Conservation (phyloP, 1,284 basidiomycete genomes). For the Vanrija sp. region DNA sequence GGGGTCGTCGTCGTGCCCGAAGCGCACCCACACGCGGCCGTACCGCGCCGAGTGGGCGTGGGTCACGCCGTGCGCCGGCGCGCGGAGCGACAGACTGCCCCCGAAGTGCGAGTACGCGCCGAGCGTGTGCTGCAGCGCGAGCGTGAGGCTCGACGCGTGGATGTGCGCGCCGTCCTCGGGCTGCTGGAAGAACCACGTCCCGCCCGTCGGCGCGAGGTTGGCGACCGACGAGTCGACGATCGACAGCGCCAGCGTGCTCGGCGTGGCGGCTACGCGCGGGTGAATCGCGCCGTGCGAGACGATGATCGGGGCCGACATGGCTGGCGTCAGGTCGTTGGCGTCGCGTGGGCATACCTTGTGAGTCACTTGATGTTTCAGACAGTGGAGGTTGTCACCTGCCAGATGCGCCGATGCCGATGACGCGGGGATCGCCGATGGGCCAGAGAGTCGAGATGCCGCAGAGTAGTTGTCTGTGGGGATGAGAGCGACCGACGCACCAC, state of each 20-base stretch:
- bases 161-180: neutral
- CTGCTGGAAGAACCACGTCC: neutral
- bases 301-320: no score
- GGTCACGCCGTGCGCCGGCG: neutral
- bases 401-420: no score
- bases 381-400: no score
- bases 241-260: conserved; percentile 1
- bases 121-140: conserved; percentile 39
- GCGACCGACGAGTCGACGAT: conserved; percentile 14
- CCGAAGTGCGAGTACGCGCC: conserved; percentile 49
- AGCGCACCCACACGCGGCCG: conserved; percentile 44
- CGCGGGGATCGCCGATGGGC: no score
- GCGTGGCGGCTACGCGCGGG: no score
- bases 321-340: no score
- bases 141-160: conserved; percentile 17
- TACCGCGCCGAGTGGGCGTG: conserved; percentile 44
- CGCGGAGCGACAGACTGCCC: conserved; percentile 44
- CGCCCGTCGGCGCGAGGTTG: conserved; percentile 4
- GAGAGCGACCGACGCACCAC: no score
- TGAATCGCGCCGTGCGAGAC: no score
- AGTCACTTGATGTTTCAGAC: no score
- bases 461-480: no score
- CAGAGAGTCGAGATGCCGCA: no score
- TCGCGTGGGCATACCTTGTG: no score
- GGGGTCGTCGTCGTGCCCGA: conserved; percentile 44